phyloP scores from a whole-genome alignment of 352 stramenopile genomes.

The Pythium biforme region DNA sequence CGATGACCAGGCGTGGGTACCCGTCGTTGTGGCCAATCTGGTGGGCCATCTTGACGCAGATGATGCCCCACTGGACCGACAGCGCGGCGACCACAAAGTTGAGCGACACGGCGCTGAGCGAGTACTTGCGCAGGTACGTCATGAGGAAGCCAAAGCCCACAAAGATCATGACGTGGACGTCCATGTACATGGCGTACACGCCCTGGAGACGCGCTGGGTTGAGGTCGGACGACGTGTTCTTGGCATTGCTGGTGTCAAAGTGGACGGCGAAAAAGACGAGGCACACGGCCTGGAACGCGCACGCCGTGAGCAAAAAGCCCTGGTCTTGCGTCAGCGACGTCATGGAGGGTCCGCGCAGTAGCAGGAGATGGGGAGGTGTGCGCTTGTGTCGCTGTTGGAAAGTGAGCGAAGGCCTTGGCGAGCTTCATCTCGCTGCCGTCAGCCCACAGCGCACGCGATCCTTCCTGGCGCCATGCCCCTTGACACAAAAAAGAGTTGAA shows the following conservation, averaged over 20 bases:
- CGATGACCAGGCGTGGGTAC: constrained; percentile 48
- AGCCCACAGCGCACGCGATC: no score
- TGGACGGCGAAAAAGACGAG: constrained; percentile 46
- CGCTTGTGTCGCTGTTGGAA: not conserved
- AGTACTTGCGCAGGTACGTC: constrained; percentile 87
- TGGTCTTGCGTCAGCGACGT: constrained; percentile 28
- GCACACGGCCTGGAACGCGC: constrained; percentile 42
- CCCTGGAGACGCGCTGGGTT: constrained; percentile 11
- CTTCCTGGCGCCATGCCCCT: not conserved
- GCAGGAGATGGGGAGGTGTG: not conserved
- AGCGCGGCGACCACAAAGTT: constrained; percentile 78
- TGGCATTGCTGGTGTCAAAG: constrained; percentile 44
- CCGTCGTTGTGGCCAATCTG: constrained; percentile 46
- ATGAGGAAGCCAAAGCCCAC: constrained; percentile 89
- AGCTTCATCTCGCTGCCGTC: no score
- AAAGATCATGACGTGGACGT: constrained; percentile 86
- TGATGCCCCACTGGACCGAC: constrained; percentile 67
- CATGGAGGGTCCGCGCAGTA: constrained; percentile 15
- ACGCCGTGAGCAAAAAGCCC: constrained; percentile 43
- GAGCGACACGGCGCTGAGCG: constrained; percentile 66
- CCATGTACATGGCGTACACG: constrained; percentile 66
- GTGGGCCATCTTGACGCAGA: constrained; percentile 58
- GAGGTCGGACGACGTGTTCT: constrained; percentile 14
- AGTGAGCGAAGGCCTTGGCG: no score
- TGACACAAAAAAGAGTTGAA: not conserved